phyloP scores from a whole-genome alignment of 306 rosid species.

The Vachellia collinsii region DNA sequence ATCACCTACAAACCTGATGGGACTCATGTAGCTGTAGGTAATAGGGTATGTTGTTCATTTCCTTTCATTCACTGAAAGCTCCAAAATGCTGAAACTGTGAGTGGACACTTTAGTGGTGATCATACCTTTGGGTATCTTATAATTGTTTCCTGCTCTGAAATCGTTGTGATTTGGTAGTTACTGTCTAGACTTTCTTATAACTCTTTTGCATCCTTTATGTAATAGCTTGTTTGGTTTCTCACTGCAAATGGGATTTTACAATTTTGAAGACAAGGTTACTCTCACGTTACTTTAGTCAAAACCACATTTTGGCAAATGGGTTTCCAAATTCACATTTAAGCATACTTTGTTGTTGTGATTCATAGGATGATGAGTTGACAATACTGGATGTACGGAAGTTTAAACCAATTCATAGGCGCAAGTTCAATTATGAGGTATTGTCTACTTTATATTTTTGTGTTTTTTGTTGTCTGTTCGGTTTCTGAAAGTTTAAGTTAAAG shows the following conservation, averaged over 20 bases:
- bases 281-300: neutral
- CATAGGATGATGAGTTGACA: conserved; percentile 90
- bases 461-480: conserved; percentile 19
- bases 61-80: conserved; percentile 33
- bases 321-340: neutral
- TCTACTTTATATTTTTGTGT: conserved; percentile 23
- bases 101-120: conserved; percentile 16
- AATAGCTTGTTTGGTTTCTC: neutral
- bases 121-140: conserved; percentile 1
- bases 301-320: neutral
- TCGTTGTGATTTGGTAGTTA: conserved; percentile 25
- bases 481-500: conserved; percentile 15
- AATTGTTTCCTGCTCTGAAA: conserved; percentile 22
- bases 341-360: conserved; percentile 21
- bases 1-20: conserved; percentile 99
- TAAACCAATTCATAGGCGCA: conserved; percentile 90
- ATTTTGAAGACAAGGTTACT: neutral
- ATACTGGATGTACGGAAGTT: conserved; percentile 95
- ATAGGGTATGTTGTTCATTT: conserved; percentile 67
- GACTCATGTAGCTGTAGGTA: conserved; percentile 89
- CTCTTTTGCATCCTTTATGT: conserved; percentile 17
- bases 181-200: conserved; percentile 21
- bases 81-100: conserved; percentile 26
- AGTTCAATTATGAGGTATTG: conserved; percentile 89
- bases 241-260: neutral